Base-by-base conservation (phyloP, 139 green algal species). In the Picochlorum sp. region DNA sequence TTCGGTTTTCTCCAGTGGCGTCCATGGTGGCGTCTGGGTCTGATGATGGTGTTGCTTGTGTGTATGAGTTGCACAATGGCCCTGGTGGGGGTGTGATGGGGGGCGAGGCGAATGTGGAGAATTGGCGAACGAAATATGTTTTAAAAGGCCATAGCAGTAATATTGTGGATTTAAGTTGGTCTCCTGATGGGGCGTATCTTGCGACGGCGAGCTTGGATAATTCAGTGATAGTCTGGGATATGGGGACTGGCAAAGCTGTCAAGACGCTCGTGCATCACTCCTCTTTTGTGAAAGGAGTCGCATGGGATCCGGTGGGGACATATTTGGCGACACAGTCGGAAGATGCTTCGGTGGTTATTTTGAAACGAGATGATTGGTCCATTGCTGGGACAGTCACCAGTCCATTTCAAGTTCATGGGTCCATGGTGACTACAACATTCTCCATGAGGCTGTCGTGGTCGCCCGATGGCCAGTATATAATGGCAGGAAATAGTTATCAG, bases 271-370 rank as follows among this genome's bases (percentile, higher is more conserved):
- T 68, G 30, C 75, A 65, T 6, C 90, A 96, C 72, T 67, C 59
- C n/a, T 83, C 69, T 49, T 88, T 88, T 49, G 90, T 98, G 28
- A 98, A 98, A 67, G 93, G 93, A 24, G 76, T 98, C 14, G 85
- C 88, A 3, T 98, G 92, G 90, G 93, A 98, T 80, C 93, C 93
- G 1, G 79, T 97, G 10, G 85, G 85, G 41, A 79, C 67, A 3
- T 97, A 91, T 76, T 67, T 97, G 21, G 90, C 86, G 24, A 87
- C 73, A 13, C 86, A 95, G 71, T 77, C 77, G 3, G 90, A 95
- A 64, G 78, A 89, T 67, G 83, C 87, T 49, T 81, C 77, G 28
- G 71, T 94, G 37, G 84, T 90, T 49, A 72, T 98, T 9, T 97
- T 90, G 89, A 60, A 72, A 23, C 62, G 66, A 11, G 77, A 83